These are phyloP conservation scores for Populus alba DNA, from an alignment of 345 rosid species.

Conservation along the genomic window DNA sequence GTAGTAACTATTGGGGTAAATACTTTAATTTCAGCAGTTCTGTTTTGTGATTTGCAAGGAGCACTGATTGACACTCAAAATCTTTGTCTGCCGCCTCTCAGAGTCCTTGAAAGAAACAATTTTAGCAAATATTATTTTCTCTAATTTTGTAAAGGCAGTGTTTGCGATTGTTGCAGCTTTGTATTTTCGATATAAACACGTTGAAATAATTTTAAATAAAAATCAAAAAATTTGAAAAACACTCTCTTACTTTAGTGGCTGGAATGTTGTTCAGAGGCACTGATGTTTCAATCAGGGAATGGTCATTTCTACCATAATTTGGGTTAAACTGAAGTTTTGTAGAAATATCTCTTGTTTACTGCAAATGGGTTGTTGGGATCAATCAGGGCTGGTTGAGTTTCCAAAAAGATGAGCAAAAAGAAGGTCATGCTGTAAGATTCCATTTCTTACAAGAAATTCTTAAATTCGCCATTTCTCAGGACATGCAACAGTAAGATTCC, in stretches of 20 bases:
- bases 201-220: no score
- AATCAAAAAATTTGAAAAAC: no score
- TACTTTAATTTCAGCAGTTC: background rate
- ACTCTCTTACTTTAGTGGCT: no score
- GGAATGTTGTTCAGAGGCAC: no score
- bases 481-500: background rate
- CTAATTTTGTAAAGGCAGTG: background rate
- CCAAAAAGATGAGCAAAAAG: background rate
- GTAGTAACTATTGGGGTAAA: constrained; percentile 6
- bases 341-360: background rate
- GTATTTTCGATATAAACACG: no score
- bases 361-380: background rate
- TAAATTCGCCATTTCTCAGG: fast-evolving
- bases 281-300: background rate
- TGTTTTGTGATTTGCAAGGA: constrained; percentile 10
- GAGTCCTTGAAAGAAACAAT: background rate
- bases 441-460: no score
- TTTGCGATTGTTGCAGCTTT: no score
- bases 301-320: background rate
- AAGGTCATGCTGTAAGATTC: background rate
- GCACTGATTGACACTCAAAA: background rate
- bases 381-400: background rate
- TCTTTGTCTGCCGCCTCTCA: no score
- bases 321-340: background rate
- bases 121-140: background rate